Evolutionary conservation across 768 basidiomycete genomes (phyloP), one percentile per base, ranked within the genome.

Genomic region (Hygrophorus pudorinus): DNA sequence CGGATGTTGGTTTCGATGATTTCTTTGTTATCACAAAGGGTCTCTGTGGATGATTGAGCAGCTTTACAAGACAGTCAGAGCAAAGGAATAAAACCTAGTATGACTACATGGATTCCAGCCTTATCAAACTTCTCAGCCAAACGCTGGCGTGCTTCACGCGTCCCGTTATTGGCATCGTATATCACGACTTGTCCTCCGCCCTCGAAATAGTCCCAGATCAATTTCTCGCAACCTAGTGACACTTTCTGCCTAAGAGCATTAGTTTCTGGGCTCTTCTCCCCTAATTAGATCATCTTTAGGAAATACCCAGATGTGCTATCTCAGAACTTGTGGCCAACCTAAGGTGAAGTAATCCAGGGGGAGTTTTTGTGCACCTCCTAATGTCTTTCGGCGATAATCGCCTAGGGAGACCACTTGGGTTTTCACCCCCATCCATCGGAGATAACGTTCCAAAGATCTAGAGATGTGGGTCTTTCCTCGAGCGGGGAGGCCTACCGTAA

Each of bases 381-480:
- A 67, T 0, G 81, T 78, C 70, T 90, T 89, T 42, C 96, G 67
- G 37, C 96, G 78, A 62, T 94, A 92, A 63, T 99, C 96, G 16
- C 96, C 96, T 8, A 99, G 70, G 5, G 91, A 93, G 45, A 97
- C 81, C 43, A 98, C 96, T 50, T 85, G 78, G 0, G 91, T 94
- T 64, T 94, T 97, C 43, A 99, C 88, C 24, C 96, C 96, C 63
- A 90, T 87, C 96, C 96, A 99, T 61, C 91, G 75, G 1, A 99
- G 75, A 63, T 99, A 99, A n/a, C 96, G 79, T 61, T 98, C 94
- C 10, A 98, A 73, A 5, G 94, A 83, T 31, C 93, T 77, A 1
- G 92, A 94, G 45, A 98, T 90, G 60, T 99, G 96, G 0, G 96
- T 99, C 66, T 96, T 96, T 28, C 92, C 91, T 42, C 91, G 78